Base-by-base conservation (phyloP, 768 basidiomycete species). In the Mycena venus region DNA sequence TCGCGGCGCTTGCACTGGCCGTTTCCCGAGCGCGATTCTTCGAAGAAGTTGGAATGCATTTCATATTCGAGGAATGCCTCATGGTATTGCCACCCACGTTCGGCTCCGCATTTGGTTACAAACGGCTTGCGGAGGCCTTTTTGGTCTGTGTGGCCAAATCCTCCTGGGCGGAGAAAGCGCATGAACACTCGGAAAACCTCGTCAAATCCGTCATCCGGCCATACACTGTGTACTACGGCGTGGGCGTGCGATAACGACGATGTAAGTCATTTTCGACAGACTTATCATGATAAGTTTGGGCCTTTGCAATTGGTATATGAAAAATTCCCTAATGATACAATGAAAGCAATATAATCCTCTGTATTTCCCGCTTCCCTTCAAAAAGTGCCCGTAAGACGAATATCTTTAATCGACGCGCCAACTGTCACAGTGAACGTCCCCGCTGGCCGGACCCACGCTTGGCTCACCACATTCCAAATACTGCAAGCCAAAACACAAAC, bases 381-480 rank as follows among this genome's bases (percentile, higher is more conserved):
- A 27, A 78, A 78, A 25, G 68, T 73, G 10, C 77, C 77, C 62
- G 74, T 68, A 17, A 78, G 59, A 4, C 77, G 68, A 2, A 75
- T 59, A 47, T 75, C 74, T 9, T 71, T 70, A 47, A 75, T 78
- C 12, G 77, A 78, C 34, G 77, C 77, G 68, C 77, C 77, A 12
- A 78, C 64, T 21, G 47, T 27, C 8, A 78, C 64, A 0, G 68
- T 68, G 47, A 78, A 78, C 15, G 68, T 75, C 21, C 77, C 77
- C 38, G 72, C 32, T 9, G 77, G 77, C 7, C 68, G 56, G 23
- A 75, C 74, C 77, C 74, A 70, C 25, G 68, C 23, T 49, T 75
- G 74, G 25, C 6, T 51, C 38, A 42, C 59, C 19, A 68, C 62
- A 38, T 70, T 55, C 75, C 71, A 75, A 9, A 47, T 67, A 27